Evolutionary conservation across 2,329 filamentous ascomycete species (phyloP).

Genomic region (Aspergillus brasiliensis): DNA sequence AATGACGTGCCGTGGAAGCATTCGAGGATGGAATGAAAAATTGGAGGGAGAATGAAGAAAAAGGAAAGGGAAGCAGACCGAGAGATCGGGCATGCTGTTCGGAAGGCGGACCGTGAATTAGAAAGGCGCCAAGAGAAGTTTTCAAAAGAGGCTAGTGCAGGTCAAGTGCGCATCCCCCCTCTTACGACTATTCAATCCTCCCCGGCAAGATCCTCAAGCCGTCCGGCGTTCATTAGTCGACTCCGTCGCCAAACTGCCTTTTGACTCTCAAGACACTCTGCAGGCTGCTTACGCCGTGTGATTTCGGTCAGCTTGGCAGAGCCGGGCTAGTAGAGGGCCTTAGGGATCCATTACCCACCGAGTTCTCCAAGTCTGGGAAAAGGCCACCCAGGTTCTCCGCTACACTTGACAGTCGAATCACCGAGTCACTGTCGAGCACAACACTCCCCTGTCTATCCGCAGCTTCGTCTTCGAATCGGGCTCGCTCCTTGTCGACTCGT

Average conservation of each 20-base stretch:
- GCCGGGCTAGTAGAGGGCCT: constrained; percentile 29
- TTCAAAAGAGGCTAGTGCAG: constrained; percentile 26
- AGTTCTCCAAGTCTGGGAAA: constrained; percentile 31
- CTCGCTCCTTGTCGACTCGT: constrained; percentile 2
- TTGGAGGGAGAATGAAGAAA: constrained; percentile 1
- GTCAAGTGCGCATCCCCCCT: constrained; percentile 31
- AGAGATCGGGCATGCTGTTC: neutral
- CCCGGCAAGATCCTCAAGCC: constrained; percentile 30
- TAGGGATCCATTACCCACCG: constrained; percentile 27
- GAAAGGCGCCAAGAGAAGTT: constrained; percentile 28
- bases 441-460: neutral
- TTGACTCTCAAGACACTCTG: constrained; percentile 1
- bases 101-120: constrained; percentile 7
- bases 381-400: constrained; percentile 29
- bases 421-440: constrained; percentile 9
- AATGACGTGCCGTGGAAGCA: neutral
- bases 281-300: constrained; percentile 1
- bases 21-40: neutral
- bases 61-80: neutral
- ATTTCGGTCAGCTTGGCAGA: constrained; percentile 22
- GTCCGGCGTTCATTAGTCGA: constrained; percentile 15
- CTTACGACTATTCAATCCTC: constrained; percentile 31
- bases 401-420: constrained; percentile 18
- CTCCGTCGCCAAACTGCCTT: constrained; percentile 11
- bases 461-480: neutral